These are phyloP conservation scores for Aureobasidium sp. DNA, from an alignment of 2,329 filamentous ascomycete genomes.

Conservation along the genomic window DNA sequence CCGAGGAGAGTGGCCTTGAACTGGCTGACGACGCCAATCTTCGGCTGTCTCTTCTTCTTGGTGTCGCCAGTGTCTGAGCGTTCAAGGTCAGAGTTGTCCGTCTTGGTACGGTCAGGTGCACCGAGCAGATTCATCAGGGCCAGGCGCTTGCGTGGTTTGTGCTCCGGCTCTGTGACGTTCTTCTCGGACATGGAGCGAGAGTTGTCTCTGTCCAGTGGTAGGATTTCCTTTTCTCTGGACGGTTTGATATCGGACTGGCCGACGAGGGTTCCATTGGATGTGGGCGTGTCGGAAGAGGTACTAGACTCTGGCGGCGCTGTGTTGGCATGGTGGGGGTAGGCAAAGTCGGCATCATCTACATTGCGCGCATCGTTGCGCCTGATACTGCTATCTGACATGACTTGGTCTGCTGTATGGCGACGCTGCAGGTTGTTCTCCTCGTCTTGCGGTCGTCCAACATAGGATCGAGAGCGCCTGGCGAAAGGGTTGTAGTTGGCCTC, in stretches of 20 bases:
- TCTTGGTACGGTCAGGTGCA: not conserved
- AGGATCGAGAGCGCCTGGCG: slow-evolving; percentile 11
- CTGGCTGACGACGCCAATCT: slow-evolving; percentile 38
- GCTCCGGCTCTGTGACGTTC: not conserved
- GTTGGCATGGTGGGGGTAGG: slow-evolving; percentile 14
- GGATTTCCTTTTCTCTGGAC: not conserved
- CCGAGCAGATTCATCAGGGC: not conserved
- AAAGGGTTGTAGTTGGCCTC: slow-evolving; percentile 18
- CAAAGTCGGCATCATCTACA: slow-evolving; percentile 14
- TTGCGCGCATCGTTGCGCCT: not conserved
- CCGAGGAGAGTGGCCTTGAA: slow-evolving; percentile 66
- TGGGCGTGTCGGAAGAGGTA: not conserved
- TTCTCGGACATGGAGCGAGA: not conserved
- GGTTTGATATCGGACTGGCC: not conserved
- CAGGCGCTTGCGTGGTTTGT: slow-evolving; percentile 6
- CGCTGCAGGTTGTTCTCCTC: slow-evolving; percentile 12
- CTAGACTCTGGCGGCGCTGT: slow-evolving; percentile 12
- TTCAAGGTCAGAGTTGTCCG: slow-evolving; percentile 13
- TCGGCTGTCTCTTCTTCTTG: slow-evolving; percentile 21
- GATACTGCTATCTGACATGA: slow-evolving; percentile 8
- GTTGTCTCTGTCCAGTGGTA: not conserved
- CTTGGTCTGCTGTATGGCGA: slow-evolving; percentile 13
- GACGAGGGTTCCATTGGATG: slow-evolving; percentile 4
- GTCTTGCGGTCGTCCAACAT: slow-evolving; percentile 7
- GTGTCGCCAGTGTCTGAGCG: slow-evolving; percentile 19